Evolutionary conservation across 225 moss, liverwort and hornwort genomes (phyloP).

Genomic region (Marchantia paleacea): DNA sequence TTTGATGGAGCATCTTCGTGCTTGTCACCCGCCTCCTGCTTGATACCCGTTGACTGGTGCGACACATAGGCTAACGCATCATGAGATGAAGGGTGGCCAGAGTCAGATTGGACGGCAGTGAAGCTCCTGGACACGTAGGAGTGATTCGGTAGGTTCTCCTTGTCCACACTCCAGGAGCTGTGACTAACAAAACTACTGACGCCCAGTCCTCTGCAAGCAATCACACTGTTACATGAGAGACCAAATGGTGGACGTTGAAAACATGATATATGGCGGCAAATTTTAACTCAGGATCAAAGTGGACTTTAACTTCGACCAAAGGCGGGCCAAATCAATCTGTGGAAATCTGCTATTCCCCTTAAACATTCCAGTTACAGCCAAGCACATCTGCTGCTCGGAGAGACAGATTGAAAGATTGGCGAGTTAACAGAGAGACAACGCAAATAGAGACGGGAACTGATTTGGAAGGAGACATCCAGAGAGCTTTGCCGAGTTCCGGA

Average conservation of each 20-base stretch:
- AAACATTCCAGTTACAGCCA: no score
- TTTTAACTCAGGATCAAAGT: no score
- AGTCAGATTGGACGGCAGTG: conserved; percentile 25
- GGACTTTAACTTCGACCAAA: no score
- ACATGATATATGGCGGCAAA: neutral
- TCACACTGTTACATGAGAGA: neutral
- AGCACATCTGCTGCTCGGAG: no score
- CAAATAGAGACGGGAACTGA: no score
- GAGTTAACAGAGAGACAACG: no score
- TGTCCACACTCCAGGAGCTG: conserved; percentile 25
- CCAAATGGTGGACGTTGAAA: neutral
- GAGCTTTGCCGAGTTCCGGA: no score
- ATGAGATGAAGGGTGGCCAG: conserved; percentile 14
- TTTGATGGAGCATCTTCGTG: conserved; percentile 23
- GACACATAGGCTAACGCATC: conserved; percentile 7
- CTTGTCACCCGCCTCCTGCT: neutral
- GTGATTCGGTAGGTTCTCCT: conserved; percentile 34
- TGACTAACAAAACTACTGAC: conserved; percentile 27
- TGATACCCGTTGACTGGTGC: conserved; percentile 1
- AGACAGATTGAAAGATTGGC: no score
- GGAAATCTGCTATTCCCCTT: no score
- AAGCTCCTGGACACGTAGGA: conserved; percentile 20
- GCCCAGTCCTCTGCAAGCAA: conserved; percentile 31
- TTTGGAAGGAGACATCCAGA: no score
- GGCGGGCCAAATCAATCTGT: no score